Conservation (phyloP, 352 stramenopile genomes). For the Globisporangium alternatum region DNA sequence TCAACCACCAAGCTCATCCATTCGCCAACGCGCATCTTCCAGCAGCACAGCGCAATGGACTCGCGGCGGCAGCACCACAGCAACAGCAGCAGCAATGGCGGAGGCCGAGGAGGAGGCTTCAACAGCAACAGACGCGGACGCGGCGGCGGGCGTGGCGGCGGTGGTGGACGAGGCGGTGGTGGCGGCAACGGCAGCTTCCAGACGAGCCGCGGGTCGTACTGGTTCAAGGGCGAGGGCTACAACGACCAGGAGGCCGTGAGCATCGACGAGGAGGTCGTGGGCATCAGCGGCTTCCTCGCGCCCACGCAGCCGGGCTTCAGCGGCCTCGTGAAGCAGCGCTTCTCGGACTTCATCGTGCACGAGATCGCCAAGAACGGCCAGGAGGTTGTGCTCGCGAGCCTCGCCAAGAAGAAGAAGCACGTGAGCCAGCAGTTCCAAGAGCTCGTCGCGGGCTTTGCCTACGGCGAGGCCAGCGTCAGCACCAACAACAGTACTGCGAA, state of each 20-base stretch:
- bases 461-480: conserved; percentile 5
- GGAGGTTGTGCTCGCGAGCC: conserved; percentile 32
- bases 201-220: conserved; percentile 20
- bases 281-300: conserved; percentile 52
- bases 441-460: conserved; percentile 29
- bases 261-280: conserved; percentile 60
- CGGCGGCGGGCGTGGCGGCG: conserved; percentile 19
- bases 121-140: conserved; percentile 21
- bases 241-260: conserved; percentile 60
- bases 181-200: conserved; percentile 9
- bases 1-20: not conserved
- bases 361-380: conserved; percentile 38
- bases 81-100: conserved; percentile 4
- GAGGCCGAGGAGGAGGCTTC: conserved; percentile 11
- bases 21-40: not conserved
- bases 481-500: not conserved
- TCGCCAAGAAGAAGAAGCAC: conserved; percentile 40
- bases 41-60: conserved; percentile 7
- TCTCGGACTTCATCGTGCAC: conserved; percentile 84
- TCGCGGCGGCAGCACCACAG: conserved; percentile 12
- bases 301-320: conserved; percentile 42
- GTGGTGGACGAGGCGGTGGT: conserved; percentile 18
- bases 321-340: conserved; percentile 79
- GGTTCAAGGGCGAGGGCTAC: conserved; percentile 63
- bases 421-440: conserved; percentile 35